Base-by-base conservation (phyloP, 164 flowering plant species). In the Cinnamomum chago region DNA sequence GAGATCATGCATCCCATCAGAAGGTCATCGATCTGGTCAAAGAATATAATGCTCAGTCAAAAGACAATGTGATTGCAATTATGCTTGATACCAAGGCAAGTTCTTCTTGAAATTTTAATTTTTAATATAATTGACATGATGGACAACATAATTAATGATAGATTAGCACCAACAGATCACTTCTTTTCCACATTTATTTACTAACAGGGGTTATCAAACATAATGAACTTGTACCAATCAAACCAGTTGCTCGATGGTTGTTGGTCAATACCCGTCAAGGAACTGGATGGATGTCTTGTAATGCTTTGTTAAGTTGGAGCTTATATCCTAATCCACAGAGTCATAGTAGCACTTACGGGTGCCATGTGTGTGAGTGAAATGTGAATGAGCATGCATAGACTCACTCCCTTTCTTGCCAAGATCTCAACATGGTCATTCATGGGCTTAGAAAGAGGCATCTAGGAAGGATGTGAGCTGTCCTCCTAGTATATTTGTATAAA, bases 1-100 rank as follows among this genome's bases (percentile, higher is more conserved):
- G 98, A 70, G 98, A 94, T 79, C 98, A 94, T 78, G 87, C 97
- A 33, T 94, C 98, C 68, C 98, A 94, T 78, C 96, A 92, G 88
- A 92, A 92, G 80, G 97, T 92, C 72, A 92, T 94, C 70, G 97
- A 94, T 78, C 83, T 94, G 82, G 95, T 94, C 62, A 94, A 92
- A 81, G 97, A 94, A 70, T 94, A 94, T 78, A 94, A 94, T 84
- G 90, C 92, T 27, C 94, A 92, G 76, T 75, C 84, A 62, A 88
- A 92, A 72, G 95, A 90, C 79, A 90, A 94, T 77, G 91, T 86
- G 79, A 91, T 94, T 79, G 94, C 98, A 14, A 92, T 94, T 72
- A 94, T 94, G 98, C 92, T 92, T 73, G 98, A 94, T 73, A 94
- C 97, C 33, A 92, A 92, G 97, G 98, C 73, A 79, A 40, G 80